Evolutionary conservation across 2,329 filamentous ascomycete species (phyloP).

Genomic region (Talaromyces sp.): DNA sequence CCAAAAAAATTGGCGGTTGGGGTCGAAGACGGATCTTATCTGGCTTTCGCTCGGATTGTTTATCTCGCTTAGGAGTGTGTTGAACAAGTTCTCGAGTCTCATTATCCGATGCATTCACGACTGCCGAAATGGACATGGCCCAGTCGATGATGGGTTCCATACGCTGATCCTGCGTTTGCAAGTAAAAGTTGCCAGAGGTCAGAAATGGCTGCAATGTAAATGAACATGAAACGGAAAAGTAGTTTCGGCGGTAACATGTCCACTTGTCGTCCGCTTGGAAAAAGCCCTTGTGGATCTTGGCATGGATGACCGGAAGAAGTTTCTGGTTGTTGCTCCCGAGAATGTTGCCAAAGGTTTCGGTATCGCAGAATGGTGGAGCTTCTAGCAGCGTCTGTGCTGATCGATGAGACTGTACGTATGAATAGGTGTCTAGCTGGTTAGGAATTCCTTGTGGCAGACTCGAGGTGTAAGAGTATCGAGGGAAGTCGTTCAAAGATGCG

Average conservation of each 20-base stretch:
- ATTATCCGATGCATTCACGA: conserved; percentile 70
- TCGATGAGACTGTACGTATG: conserved; percentile 29
- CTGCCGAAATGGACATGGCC: conserved; percentile 79
- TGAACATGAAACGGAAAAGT: conserved; percentile 80
- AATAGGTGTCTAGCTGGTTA: conserved; percentile 32
- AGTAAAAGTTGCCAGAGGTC: conserved; percentile 53
- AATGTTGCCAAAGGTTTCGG: conserved; percentile 34
- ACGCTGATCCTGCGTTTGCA: conserved; percentile 45
- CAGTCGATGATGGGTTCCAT: conserved; percentile 66
- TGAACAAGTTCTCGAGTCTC: conserved; percentile 82
- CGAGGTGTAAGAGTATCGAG: conserved; percentile 24
- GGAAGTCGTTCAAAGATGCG: conserved; percentile 32
- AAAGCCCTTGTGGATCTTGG: conserved; percentile 85
- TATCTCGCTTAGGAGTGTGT: conserved; percentile 88
- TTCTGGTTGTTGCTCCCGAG: conserved; percentile 36
- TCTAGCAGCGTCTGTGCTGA: conserved; percentile 32
- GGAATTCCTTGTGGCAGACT: conserved; percentile 33
- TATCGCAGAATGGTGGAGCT: conserved; percentile 44
- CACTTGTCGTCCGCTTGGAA: conserved; percentile 77
- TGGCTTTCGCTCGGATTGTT: conserved; percentile 74
- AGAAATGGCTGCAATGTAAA: conserved; percentile 67
- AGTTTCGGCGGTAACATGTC: conserved; percentile 91
- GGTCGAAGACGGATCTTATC: conserved; percentile 66
- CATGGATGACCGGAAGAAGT: conserved; percentile 70
- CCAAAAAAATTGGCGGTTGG: conserved; percentile 54